Conservation (phyloP, 2,329 filamentous ascomycete species). For the Neofusicoccum laricinum region DNA sequence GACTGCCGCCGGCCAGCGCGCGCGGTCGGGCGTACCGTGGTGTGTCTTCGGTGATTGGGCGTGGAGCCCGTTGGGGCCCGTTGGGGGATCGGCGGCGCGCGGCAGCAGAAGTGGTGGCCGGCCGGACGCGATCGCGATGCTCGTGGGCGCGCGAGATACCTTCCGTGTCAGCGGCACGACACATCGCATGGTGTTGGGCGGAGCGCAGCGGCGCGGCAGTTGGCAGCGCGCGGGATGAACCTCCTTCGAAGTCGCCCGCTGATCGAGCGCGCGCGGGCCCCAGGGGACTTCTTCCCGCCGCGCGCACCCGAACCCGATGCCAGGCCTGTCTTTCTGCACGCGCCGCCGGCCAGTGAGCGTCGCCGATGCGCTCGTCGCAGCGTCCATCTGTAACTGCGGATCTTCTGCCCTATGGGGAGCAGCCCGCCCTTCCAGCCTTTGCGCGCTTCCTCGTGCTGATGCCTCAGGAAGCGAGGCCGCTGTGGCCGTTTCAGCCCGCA, state of each 20-base stretch:
- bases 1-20: background rate
- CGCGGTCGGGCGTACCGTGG: constrained; percentile 11
- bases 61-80: background rate
- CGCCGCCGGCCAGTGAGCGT: constrained; percentile 1
- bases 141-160: background rate
- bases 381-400: constrained; percentile 10
- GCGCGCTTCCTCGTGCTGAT: background rate
- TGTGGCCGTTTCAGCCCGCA: constrained; percentile 11
- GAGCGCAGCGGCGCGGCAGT: background rate
- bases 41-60: constrained; percentile 13
- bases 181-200: background rate
- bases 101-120: background rate
- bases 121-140: background rate
- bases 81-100: constrained; percentile 7
- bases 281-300: constrained; percentile 8
- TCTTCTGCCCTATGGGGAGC: background rate
- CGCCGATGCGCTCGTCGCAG: background rate
- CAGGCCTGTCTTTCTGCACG: constrained; percentile 6
- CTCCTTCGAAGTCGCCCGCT: background rate
- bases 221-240: background rate
- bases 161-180: background rate
- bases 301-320: background rate
- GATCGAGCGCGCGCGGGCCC: constrained; percentile 1
- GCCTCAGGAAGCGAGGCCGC: constrained; percentile 14
- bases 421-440: background rate